phyloP scores from a whole-genome alignment of 2,329 filamentous ascomycete genomes.

The Apiospora sp. region DNA sequence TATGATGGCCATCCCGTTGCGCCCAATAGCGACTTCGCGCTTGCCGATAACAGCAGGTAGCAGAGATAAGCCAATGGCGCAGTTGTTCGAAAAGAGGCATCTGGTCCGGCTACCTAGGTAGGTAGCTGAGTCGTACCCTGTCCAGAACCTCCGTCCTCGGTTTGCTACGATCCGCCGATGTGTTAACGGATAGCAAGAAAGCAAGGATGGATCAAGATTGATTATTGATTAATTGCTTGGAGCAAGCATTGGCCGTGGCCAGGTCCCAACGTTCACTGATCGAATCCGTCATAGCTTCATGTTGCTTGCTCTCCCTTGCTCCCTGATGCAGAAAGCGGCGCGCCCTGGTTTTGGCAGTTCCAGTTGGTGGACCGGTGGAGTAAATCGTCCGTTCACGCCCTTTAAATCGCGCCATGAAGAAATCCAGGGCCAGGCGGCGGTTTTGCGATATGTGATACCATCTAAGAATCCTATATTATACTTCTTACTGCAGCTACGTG shows the following conservation, averaged over 20 bases:
- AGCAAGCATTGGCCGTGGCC: neutral
- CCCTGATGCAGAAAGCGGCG: neutral
- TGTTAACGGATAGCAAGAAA: neutral
- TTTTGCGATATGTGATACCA: neutral
- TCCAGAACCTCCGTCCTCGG: neutral
- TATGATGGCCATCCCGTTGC: neutral
- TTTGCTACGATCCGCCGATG: neutral
- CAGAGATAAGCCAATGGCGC: neutral
- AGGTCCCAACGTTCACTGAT: neutral
- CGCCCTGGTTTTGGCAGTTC: slow-evolving; percentile 15
- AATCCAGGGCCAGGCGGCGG: neutral
- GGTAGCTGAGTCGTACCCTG: neutral
- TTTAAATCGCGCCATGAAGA: slow-evolving; percentile 16
- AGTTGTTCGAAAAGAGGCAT: neutral
- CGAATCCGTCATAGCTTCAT: neutral
- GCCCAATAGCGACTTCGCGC: neutral
- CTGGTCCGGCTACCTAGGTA: neutral
- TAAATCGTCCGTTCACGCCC: neutral
- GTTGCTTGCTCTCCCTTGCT: neutral
- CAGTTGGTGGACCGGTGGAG: slow-evolving; percentile 15
- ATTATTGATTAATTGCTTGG: neutral
- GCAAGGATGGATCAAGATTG: neutral
- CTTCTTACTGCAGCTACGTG: neutral
- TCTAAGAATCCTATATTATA: neutral
- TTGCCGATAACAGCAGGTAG: slow-evolving; percentile 20